Evolutionary conservation across 805 yeast species (phyloP), one percentile per base, ranked within the genome.

Genomic region (Candida ficus): DNA sequence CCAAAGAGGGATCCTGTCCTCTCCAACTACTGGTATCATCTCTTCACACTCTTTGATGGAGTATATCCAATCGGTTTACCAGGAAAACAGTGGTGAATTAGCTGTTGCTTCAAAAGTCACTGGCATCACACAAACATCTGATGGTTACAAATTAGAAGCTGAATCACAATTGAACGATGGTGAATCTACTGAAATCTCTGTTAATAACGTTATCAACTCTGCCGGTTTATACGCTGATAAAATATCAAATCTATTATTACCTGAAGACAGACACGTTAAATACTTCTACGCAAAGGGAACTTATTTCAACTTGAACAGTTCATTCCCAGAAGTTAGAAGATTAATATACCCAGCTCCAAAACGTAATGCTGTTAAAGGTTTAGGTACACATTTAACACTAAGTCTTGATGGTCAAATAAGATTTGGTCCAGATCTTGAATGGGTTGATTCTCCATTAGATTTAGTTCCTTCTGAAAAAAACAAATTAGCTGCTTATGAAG

Each of bases 371-470:
- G 74, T 79, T 0, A 71, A 83, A n/a, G 84, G 95, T 0, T 65
- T 90, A 41, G 97, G 97, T 0, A 85, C 93, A 0, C 97, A 89
- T 64, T 63, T 90, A 46, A 89, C 97, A 0, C 64, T 90, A 23
- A 95, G 86, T 53, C 61, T 89, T 40, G 89, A 84, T 4, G 93
- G 95, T 0, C 81, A 80, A 49, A 62, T 89, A 21, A 73, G 76
- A 47, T 89, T 89, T 57, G 97, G 97, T 0, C 96, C 96, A 0
- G 96, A 90, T 57, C 61, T 87, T 30, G 93, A 88, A 58, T 88
- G 95, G 86, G 76, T 84, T 2, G 73, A 71, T 5, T 35, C 63
- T 48, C 65, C 68, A 11, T 45, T 46, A 6, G 77, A 78, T 53
- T 74, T 76, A 45, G 54, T 63, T 6, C 82, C 80, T 7, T 70